These are phyloP conservation scores for Trichomonas gallinae DNA, from an alignment of 208 protist genomes.

Conservation along the genomic window DNA sequence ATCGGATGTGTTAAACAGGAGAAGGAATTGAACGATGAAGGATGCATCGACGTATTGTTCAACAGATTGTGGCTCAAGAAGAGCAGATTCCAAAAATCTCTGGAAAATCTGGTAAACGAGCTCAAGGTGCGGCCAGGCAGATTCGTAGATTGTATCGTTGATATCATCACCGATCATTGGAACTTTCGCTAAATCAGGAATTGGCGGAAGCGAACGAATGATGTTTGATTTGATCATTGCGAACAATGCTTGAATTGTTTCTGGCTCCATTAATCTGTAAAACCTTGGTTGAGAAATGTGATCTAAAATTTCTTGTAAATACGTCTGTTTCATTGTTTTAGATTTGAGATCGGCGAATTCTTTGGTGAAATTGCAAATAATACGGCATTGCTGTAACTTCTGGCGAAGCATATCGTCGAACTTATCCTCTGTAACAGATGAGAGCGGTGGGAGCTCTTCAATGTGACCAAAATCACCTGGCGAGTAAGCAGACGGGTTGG, in stretches of 20 bases:
- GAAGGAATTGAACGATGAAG: neutral
- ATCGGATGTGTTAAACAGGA: conserved; percentile 11
- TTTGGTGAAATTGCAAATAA: neutral
- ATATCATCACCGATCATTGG: conserved; percentile 15
- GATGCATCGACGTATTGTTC: neutral
- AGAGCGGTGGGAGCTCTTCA: neutral
- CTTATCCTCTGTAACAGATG: neutral
- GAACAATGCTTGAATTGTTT: neutral
- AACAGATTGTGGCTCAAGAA: neutral
- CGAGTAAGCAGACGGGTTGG: neutral
- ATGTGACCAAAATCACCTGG: neutral
- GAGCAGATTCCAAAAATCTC: neutral
- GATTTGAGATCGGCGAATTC: neutral
- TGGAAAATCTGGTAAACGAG: conserved; percentile 23
- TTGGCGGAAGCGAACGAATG: neutral
- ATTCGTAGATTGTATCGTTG: conserved; percentile 18
- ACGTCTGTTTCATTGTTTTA: neutral
- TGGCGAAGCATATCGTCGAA: neutral
- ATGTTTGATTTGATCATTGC: conserved; percentile 15
- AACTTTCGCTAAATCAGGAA: neutral
- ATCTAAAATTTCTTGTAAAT: conserved; percentile 17
- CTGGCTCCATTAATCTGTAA: neutral
- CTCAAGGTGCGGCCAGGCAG: conserved; percentile 13
- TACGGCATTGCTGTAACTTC: neutral
- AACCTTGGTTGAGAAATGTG: neutral